Base-by-base conservation (phyloP, 345 rosid species). In the Ceriops decandra region DNA sequence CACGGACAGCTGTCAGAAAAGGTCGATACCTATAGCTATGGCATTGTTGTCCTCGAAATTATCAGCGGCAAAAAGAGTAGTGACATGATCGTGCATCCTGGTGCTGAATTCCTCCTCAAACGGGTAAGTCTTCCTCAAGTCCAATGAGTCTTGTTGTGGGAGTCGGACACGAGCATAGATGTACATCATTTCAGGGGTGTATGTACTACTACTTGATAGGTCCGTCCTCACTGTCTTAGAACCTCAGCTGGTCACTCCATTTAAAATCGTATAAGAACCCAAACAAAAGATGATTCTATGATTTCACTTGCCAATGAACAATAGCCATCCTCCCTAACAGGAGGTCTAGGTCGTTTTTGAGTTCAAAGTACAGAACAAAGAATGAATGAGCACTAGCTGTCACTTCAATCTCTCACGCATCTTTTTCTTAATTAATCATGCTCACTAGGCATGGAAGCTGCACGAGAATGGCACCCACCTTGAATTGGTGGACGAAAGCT, bases 1-100 rank as follows among this genome's bases (percentile, higher is more conserved):
- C 76, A 82, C 28, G 85, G 83, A 36, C 76, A 82, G 30, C 38
- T 82, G 49, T 74, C 83, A 8, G 85, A 76, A 20, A 82, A 79
- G 63, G 77, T 71, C 5, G 83, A 82, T 66, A 38, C 77, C 0
- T 79, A 82, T 60, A 79, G 81, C 73, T 82, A 61, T 46, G 85
- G 85, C 19, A 62, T 82, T 27, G 81, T 82, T 61, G 79, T 76
- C 16, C 79, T 82, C 7, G 85, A 82, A 67, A 77, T 76, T 21
- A 31, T 77, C 1, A 82, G 83, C 31, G 81, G 81, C 22, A 67
- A 27, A 60, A 79, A 51, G 51, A 79, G 83, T 32, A 56, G 59
- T 27, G 83, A 74, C 33, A 49, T 60, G 58, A 57, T 57, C 6
- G 5, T 7, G 8, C 62, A 71, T 49, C 76, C 64, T 3, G 38